These are phyloP conservation scores for Colletotrichum liaoningense DNA, from an alignment of 2,329 filamentous ascomycete species.

Conservation along the genomic window DNA sequence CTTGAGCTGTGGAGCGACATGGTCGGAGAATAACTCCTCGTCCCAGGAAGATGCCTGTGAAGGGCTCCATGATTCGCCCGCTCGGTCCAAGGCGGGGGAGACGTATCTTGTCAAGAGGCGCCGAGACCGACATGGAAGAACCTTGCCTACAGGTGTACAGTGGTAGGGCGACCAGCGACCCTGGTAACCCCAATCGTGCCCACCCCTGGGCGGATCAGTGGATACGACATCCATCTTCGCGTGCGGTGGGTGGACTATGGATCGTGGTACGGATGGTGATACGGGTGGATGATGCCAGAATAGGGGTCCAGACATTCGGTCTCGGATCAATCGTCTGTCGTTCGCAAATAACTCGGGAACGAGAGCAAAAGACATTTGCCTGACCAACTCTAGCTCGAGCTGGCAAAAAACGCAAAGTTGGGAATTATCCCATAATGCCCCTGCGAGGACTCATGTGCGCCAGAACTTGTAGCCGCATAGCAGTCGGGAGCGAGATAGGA, in stretches of 20 bases:
- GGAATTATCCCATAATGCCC: background rate
- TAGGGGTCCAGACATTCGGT: conserved; percentile 2
- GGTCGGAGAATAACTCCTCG: conserved; percentile 18
- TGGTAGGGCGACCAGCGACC: background rate
- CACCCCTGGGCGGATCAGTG: conserved; percentile 32
- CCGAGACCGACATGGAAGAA: conserved; percentile 22
- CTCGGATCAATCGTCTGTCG: background rate
- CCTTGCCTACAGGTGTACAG: background rate
- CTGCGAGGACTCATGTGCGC: background rate
- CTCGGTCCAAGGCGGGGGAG: conserved; percentile 3
- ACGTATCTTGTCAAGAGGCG: conserved; percentile 21
- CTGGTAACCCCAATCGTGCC: conserved; percentile 7
- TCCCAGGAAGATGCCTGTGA: conserved; percentile 14
- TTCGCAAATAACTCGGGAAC: background rate
- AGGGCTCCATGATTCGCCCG: background rate
- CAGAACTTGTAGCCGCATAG: conserved; percentile 11
- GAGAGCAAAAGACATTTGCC: background rate
- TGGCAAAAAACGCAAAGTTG: background rate
- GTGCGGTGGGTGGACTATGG: background rate
- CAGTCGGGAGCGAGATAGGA: conserved; percentile 13
- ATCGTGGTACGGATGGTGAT: background rate
- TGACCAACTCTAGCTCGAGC: background rate
- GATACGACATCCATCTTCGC: background rate
- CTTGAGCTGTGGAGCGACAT: background rate
- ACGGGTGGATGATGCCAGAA: background rate